phyloP scores from a whole-genome alignment of 345 rosid genomes.

The Gossypioides kirkii region DNA sequence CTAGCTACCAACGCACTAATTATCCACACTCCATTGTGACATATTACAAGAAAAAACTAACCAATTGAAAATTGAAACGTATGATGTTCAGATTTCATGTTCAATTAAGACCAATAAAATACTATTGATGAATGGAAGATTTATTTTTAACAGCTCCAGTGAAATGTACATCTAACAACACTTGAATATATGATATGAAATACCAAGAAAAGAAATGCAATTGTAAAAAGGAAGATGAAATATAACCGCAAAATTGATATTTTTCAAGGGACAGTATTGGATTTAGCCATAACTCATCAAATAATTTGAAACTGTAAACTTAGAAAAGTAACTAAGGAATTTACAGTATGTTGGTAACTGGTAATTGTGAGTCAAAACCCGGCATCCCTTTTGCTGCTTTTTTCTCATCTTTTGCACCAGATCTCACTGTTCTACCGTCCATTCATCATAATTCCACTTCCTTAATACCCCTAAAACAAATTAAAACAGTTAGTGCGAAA shows the following conservation, averaged over 20 bases:
- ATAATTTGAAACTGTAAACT: not conserved
- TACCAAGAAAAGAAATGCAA: not conserved
- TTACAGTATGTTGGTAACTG: slow-evolving; percentile 31
- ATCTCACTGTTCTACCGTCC: slow-evolving; percentile 17
- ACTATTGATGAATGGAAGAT: not conserved
- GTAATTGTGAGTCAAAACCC: slow-evolving; percentile 32
- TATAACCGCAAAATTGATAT: not conserved
- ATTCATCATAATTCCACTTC: slow-evolving; percentile 19
- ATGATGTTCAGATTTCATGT: not conserved
- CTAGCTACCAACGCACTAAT: not conserved
- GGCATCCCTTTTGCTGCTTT: slow-evolving; percentile 33
- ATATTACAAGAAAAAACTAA: not conserved
- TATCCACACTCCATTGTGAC: not conserved
- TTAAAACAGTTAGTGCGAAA: slow-evolving; percentile 8
- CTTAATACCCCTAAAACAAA: slow-evolving; percentile 19
- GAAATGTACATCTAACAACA: not conserved
- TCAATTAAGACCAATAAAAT: not conserved
- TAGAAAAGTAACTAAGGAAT: slow-evolving; percentile 12
- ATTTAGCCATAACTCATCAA: not conserved
- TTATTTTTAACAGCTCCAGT: not conserved
- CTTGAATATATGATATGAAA: not conserved
- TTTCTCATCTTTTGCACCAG: slow-evolving; percentile 30
- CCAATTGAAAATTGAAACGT: not conserved
- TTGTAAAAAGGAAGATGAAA: not conserved
- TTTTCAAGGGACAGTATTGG: not conserved